Evolutionary conservation across 805 yeast species (phyloP).

Genomic region (Wickerhamia fluorescens): DNA sequence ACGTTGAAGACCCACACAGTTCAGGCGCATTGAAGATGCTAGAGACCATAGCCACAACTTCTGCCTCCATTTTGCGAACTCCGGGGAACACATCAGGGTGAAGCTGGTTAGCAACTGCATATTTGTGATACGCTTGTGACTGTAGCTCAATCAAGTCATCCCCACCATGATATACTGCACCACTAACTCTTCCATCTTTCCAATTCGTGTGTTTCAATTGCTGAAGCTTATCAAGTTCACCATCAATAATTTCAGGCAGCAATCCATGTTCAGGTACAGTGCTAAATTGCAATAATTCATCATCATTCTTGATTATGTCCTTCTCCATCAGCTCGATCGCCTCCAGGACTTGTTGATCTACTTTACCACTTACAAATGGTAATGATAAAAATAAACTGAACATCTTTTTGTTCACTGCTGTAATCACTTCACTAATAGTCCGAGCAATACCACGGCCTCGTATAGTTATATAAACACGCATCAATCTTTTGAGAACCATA

Average conservation of each 20-base stretch:
- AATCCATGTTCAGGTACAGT: slow-evolving; percentile 58
- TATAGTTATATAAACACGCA: slow-evolving; percentile 7
- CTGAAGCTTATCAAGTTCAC: slow-evolving; percentile 44
- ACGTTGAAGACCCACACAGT: slow-evolving; percentile 67
- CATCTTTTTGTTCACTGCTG: slow-evolving; percentile 4
- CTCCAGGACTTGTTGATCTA: slow-evolving; percentile 52
- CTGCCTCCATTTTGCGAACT: slow-evolving; percentile 92
- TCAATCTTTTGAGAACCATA: slow-evolving; percentile 9
- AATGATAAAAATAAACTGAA: slow-evolving; percentile 20
- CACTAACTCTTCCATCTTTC: slow-evolving; percentile 82
- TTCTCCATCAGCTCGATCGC: slow-evolving; percentile 46
- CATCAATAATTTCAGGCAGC: slow-evolving; percentile 36
- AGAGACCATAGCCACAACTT: slow-evolving; percentile 87
- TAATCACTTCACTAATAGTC: slow-evolving; percentile 1
- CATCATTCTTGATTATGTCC: slow-evolving; percentile 50
- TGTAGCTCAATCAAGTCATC: slow-evolving; percentile 68
- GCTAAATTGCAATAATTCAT: slow-evolving; percentile 35
- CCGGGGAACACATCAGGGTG: slow-evolving; percentile 98
- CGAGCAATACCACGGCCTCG: slow-evolving; percentile 12
- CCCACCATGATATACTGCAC: slow-evolving; percentile 97
- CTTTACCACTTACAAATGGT: slow-evolving; percentile 49
- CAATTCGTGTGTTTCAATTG: slow-evolving; percentile 64
- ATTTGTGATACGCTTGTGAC: slow-evolving; percentile 65
- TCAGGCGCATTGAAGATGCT: slow-evolving; percentile 72
- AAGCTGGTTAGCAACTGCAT: slow-evolving; percentile 84